Evolutionary conservation across 2,329 filamentous ascomycete species (phyloP).

Genomic region (Talaromyces sp.): DNA sequence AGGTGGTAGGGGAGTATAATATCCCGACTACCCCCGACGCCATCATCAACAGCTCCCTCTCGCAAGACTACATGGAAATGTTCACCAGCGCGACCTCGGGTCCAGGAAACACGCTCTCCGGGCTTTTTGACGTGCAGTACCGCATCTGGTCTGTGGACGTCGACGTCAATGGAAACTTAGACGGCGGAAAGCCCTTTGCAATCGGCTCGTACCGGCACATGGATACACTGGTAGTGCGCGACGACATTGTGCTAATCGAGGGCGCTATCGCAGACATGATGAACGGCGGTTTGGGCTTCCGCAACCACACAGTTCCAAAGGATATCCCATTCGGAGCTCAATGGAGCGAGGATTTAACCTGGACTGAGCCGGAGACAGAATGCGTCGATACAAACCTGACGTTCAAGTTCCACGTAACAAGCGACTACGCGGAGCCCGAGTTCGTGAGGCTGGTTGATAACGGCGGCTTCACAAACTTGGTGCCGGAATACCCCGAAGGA

Average conservation of each 20-base stretch:
- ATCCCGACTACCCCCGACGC: neutral
- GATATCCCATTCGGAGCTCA: constrained; percentile 29
- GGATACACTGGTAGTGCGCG: constrained; percentile 28
- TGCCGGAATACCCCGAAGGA: constrained; percentile 25
- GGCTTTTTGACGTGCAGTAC: neutral
- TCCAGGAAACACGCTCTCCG: neutral
- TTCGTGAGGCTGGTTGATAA: constrained; percentile 31
- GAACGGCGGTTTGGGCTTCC: constrained; percentile 40
- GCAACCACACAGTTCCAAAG: constrained; percentile 41
- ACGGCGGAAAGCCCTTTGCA: constrained; percentile 28
- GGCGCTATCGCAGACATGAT: constrained; percentile 41
- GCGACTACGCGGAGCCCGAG: constrained; percentile 13
- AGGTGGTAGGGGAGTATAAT: neutral
- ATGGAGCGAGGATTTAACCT: constrained; percentile 47
- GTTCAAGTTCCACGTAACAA: constrained; percentile 33
- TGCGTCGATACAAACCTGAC: constrained; percentile 41
- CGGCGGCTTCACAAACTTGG: constrained; percentile 41
- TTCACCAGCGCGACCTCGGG: neutral
- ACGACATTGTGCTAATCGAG: constrained; percentile 33
- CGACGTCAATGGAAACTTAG: constrained; percentile 12
- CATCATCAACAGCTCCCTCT: neutral
- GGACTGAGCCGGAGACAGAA: constrained; percentile 41
- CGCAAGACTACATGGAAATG: neutral
- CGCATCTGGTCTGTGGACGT: neutral
- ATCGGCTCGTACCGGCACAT: constrained; percentile 26